These are phyloP conservation scores for Quillaja saponaria DNA, from an alignment of 306 rosid species.

Conservation along the genomic window DNA sequence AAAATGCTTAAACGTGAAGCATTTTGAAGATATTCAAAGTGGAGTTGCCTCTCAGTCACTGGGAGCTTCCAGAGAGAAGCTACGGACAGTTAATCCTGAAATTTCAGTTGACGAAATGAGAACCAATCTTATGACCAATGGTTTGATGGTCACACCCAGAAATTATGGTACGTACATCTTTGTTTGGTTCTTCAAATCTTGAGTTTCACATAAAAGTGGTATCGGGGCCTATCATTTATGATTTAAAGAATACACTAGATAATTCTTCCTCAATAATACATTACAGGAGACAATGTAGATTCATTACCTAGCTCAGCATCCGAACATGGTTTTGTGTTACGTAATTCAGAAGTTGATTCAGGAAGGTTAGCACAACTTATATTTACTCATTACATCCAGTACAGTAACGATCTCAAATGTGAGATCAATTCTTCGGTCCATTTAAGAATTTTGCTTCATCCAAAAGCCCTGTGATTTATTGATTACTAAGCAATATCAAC, in stretches of 20 bases:
- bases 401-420: slow-evolving; percentile 1
- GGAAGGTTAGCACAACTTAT: slow-evolving; percentile 49
- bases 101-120: slow-evolving; percentile 36
- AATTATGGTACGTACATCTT: slow-evolving; percentile 56
- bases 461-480: slow-evolving; percentile 20
- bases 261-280: slow-evolving; percentile 14
- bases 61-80: slow-evolving; percentile 44
- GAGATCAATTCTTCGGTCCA: slow-evolving; percentile 6
- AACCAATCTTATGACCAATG: slow-evolving; percentile 41
- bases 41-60: slow-evolving; percentile 45
- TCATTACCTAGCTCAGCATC: slow-evolving; percentile 60
- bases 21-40: slow-evolving; percentile 51
- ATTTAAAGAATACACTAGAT: slow-evolving; percentile 15
- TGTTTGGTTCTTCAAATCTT: slow-evolving; percentile 1
- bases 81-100: slow-evolving; percentile 26
- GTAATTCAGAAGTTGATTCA: slow-evolving; percentile 39
- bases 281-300: slow-evolving; percentile 43
- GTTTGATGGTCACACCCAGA: slow-evolving; percentile 38
- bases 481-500: slow-evolving; percentile 29
- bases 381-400: slow-evolving; percentile 4
- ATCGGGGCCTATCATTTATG: slow-evolving; percentile 17
- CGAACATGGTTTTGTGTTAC: slow-evolving; percentile 48
- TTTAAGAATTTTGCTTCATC: background rate
- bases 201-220: too few species aligned
- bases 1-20: slow-evolving; percentile 45